These are phyloP conservation scores for Xylariomycetidae sp. DNA, from an alignment of 2,329 filamentous ascomycete genomes.

Conservation along the genomic window DNA sequence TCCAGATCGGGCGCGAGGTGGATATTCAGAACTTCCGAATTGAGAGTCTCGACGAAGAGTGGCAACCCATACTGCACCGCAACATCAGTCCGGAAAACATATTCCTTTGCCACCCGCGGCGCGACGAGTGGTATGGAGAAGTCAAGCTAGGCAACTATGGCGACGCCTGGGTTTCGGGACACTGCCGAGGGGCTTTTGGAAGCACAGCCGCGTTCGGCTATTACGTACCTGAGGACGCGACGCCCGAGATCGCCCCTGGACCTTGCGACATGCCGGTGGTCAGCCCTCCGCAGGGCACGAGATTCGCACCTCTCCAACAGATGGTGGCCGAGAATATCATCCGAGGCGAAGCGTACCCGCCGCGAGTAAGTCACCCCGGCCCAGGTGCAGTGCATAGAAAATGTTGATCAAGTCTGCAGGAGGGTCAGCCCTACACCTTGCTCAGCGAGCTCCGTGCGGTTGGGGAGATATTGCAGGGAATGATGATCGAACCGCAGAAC, in stretches of 20 bases:
- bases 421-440: slow-evolving; percentile 24
- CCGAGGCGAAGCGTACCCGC: slow-evolving; percentile 17
- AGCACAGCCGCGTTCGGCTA: too few relatives aligned
- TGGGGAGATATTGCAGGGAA: slow-evolving; percentile 23
- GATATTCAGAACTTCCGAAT: background rate
- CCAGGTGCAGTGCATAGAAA: background rate
- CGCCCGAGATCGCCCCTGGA: too few relatives aligned
- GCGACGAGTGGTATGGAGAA: slow-evolving; percentile 43
- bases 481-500: slow-evolving; percentile 22
- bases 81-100: slow-evolving; percentile 42
- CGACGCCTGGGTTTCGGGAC: slow-evolving; percentile 33
- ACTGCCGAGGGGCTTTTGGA: slow-evolving; percentile 17
- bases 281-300: slow-evolving; percentile 13
- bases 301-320: slow-evolving; percentile 8
- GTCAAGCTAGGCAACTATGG: slow-evolving; percentile 49
- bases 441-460: slow-evolving; percentile 25
- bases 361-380: slow-evolving; percentile 21
- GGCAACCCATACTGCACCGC: slow-evolving; percentile 47
- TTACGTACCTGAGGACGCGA: too few relatives aligned
- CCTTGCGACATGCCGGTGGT: too few relatives aligned
- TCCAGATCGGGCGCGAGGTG: slow-evolving; percentile 7
- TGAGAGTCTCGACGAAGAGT: slow-evolving; percentile 30
- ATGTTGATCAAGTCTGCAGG: slow-evolving; percentile 13
- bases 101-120: slow-evolving; percentile 42
- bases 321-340: slow-evolving; percentile 12